Conservation (phyloP, 305 asterid genomes). For the Rubia tinctorum region DNA sequence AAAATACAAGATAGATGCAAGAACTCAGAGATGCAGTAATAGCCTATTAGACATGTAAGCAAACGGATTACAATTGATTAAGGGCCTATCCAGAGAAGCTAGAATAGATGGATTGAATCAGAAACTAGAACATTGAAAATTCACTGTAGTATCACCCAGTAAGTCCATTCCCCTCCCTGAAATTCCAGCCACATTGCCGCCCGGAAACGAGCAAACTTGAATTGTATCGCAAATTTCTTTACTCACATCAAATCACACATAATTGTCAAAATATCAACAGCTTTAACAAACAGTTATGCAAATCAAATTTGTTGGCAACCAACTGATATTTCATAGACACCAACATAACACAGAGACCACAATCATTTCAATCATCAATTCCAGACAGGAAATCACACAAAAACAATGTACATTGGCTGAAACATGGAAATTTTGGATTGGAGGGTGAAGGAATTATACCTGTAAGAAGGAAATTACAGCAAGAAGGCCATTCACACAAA, state of each 20-base stretch:
- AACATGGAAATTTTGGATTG: neutral
- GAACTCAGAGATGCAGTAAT: neutral
- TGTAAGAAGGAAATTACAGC: slow-evolving; percentile 65
- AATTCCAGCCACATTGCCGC: slow-evolving; percentile 4
- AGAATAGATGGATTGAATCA: neutral
- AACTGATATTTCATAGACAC: neutral
- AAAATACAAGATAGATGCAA: neutral
- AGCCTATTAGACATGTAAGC: neutral
- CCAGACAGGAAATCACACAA: neutral
- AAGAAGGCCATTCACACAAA: slow-evolving; percentile 65
- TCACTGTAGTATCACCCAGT: neutral
- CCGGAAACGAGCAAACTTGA: neutral
- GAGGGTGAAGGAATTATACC: slow-evolving; percentile 27
- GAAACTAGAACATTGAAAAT: neutral
- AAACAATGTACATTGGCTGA: slow-evolving; percentile 11
- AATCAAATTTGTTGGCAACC: neutral
- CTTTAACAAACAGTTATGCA: neutral
- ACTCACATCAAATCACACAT: neutral
- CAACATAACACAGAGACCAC: slow-evolving; percentile 11
- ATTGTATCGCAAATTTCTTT: neutral
- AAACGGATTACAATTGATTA: neutral
- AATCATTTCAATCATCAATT: neutral
- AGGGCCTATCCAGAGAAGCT: neutral
- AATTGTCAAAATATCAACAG: neutral
- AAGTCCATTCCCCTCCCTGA: slow-evolving; percentile 8